Conservation (phyloP, 2,329 filamentous ascomycete genomes). For the Aureobasidium sp. region DNA sequence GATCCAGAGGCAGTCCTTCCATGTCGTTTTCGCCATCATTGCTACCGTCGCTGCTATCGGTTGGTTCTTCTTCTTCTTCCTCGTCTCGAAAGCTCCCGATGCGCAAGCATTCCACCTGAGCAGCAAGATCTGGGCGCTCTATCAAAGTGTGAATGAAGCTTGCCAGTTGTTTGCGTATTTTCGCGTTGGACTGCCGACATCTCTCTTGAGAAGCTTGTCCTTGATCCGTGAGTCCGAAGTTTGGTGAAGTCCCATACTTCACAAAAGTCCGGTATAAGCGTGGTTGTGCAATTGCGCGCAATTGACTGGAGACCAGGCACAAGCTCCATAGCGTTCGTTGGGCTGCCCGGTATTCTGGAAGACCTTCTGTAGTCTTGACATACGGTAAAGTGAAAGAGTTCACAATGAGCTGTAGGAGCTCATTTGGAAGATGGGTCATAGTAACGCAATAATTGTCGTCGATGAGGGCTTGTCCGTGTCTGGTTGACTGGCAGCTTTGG, state of each 20-base stretch:
- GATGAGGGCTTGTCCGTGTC: background rate
- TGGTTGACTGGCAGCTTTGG: background rate
- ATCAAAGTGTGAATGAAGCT: background rate
- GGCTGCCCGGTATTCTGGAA: too few species aligned
- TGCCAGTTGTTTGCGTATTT: background rate
- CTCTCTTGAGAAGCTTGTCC: background rate
- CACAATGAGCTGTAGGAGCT: background rate
- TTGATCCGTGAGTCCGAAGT: background rate
- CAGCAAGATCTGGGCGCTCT: background rate
- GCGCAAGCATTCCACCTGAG: background rate
- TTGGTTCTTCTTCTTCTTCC: too few species aligned
- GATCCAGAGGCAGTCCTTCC: too few species aligned
- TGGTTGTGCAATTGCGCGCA: background rate
- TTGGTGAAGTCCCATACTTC: background rate
- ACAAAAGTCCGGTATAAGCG: background rate
- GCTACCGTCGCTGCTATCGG: too few species aligned
- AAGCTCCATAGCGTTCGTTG: background rate
- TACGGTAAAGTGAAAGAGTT: too few species aligned
- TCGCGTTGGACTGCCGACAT: background rate
- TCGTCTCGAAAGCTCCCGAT: background rate
- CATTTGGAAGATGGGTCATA: background rate
- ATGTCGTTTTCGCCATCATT: too few species aligned
- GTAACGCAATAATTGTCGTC: background rate
- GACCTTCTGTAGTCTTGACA: too few species aligned
- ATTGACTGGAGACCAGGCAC: background rate